Conservation (phyloP, 306 rosid species). For the Medicago arabica region DNA sequence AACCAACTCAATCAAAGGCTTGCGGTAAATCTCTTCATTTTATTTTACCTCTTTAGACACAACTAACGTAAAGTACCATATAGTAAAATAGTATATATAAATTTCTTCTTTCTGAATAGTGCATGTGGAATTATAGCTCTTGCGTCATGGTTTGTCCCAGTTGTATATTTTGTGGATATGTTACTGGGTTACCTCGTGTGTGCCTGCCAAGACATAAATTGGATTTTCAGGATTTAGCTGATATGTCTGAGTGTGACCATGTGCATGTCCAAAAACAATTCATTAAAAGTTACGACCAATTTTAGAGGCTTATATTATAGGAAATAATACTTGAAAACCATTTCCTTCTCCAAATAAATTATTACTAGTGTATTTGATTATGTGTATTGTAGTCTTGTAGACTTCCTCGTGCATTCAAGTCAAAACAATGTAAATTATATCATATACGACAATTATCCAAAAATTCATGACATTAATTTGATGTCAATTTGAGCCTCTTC, state of each 20-base stretch:
- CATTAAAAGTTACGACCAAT: neutral
- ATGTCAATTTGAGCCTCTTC: neutral
- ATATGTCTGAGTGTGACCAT: neutral
- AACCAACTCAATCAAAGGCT: neutral
- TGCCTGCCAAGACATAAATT: no score
- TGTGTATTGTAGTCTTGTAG: no score
- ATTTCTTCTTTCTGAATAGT: neutral
- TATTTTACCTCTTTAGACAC: neutral
- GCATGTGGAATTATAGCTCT: neutral
- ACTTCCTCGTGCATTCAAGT: neutral
- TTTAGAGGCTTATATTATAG: no score
- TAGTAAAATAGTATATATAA: no score
- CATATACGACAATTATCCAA: neutral
- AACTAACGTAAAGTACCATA: no score
- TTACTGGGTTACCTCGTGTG: no score
- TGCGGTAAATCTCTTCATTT: neutral
- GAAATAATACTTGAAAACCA: no score
- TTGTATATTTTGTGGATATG: no score
- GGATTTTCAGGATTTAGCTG: neutral
- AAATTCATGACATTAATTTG: neutral
- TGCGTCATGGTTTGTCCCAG: no score
- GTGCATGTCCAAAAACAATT: neutral
- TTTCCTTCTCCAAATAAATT: no score
- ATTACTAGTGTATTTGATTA: no score
- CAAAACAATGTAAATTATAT: neutral